Evolutionary conservation across 805 yeast species (phyloP), one percentile per base, ranked within the genome.

Genomic region (Zygosaccharomyces kombuchaensis): DNA sequence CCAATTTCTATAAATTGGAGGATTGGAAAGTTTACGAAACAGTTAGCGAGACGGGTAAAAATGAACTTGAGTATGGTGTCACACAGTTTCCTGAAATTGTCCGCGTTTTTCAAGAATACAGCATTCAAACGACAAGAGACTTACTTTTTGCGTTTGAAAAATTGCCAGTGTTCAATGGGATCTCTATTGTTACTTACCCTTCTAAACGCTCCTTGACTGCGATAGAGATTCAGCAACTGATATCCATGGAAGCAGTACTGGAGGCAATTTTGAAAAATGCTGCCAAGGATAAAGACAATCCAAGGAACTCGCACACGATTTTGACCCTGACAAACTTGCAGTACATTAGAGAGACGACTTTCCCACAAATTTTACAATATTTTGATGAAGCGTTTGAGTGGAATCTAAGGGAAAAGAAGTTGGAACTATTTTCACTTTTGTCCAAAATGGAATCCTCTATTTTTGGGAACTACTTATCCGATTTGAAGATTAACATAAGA

Each of bases 321-420:
- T 57, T 77, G 31, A 74, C 84, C 0, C 59, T 82, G 35, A 73
- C 81, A 35, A 82, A 82, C 54, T 60, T 83, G 38, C 74, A 72
- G 36, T 71, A 70, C 38, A 62, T 84, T 25, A 67, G 74, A 26
- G 66, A 65, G 17, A 60, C 55, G 2, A 68, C 77, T 2, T 66
- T 83, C 21, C 82, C 85, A 1, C 59, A 63, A 17, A 62, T 80
- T 14, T 57, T 80, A 10, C 71, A 70, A 39, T 64, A 65, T 43
- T 81, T 78, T 56, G 83, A 81, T 51, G 57, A 65, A 6, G 67
- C 68, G 2, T 80, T 82, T 50, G 74, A 73, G 34, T 67, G 76
- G 14, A 67, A 71, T 8, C 53, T 77, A 22, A 63, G 71, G 6
- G 67, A 70, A 6, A 68, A 71, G 21, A 66, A 73, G 12, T 53